These are phyloP conservation scores for Linanthus parryae DNA, from an alignment of 148 eudicot species.

Conservation along the genomic window DNA sequence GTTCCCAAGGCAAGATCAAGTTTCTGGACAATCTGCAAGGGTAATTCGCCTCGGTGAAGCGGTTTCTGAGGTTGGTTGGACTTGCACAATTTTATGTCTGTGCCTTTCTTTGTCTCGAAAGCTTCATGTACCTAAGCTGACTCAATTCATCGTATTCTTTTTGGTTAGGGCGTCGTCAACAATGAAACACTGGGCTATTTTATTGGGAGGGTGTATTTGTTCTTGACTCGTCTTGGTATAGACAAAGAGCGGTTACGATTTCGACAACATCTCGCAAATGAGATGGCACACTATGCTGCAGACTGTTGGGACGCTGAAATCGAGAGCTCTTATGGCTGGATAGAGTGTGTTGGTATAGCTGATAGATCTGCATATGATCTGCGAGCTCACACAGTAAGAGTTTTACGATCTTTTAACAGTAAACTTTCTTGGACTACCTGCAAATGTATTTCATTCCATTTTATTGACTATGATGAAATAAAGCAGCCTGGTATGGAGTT, in stretches of 20 bases:
- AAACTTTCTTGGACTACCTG: background rate
- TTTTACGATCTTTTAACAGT: conserved; percentile 1
- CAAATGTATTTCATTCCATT: background rate
- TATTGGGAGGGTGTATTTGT: conserved; percentile 52
- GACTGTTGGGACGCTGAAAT: conserved; percentile 99
- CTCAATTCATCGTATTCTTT: too few relatives aligned
- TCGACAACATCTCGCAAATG: conserved; percentile 96
- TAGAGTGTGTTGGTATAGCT: conserved; percentile 98
- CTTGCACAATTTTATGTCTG: background rate
- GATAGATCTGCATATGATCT: conserved; percentile 95
- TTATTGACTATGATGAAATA: background rate
- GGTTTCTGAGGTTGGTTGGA: conserved; percentile 55
- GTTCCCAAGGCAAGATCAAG: conserved; percentile 94
- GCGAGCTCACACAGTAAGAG: conserved; percentile 78
- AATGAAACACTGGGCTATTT: conserved; percentile 10
- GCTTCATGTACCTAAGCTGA: background rate
- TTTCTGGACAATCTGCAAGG: conserved; percentile 72
- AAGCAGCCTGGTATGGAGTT: background rate
- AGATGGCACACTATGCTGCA: conserved; percentile 99
- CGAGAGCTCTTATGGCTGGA: conserved; percentile 94
- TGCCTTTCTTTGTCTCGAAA: background rate
- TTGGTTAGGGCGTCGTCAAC: conserved; percentile 6
- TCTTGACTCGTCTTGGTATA: conserved; percentile 80
- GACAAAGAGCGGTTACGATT: conserved; percentile 80
- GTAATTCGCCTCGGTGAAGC: conserved; percentile 59